Base-by-base conservation (phyloP, 2,329 filamentous ascomycete species). In the Mariannaea sp. region DNA sequence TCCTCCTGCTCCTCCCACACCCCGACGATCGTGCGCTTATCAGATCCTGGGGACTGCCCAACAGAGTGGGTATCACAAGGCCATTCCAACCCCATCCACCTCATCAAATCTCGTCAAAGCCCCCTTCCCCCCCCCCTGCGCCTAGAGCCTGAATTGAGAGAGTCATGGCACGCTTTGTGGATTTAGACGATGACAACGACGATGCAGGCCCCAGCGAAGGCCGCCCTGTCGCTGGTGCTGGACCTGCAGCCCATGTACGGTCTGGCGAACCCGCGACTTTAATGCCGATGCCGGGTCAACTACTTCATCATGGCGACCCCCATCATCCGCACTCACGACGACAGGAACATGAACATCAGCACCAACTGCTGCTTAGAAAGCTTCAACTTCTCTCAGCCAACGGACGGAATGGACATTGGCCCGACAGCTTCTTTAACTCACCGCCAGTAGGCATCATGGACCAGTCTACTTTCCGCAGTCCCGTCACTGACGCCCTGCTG, bases 161-260 rank as follows among this genome's bases (percentile, higher is more conserved):
- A 49, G 58, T 60, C 56, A 66, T 66, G 64, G 64, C 64, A 62
- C 64, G 64, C 55, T 66, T 66, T 66, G 64, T 66, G 59, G 64
- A 66, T 50, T 65, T 66, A 55, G 64, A 65, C 47, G 64, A 65
- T 19, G 60, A 64, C 36, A 58, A 64, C 36, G 64, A 66, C 33
- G 56, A 65, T 48, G 55, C 43, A 36, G 40, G 51, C 41, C 51
- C 51, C 40, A n/a, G 42, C 29, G 29, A 47, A 48, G 39, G 22
- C 22, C 22, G n/a, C 38, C 53, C 42, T 52, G 53, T 27, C 27
- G 32, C 41, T 61, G 58, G 51, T 40, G 51, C 29, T 39, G 58
- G 13, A 24, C 43, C 49, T 30, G 45, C 44, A 48, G 54, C 57
- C 57, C 40, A 53, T 58, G 59, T 63, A 59, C 56, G 65, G 61